phyloP scores from a whole-genome alignment of 768 basidiomycete species.

The Trametes sanguinea region DNA sequence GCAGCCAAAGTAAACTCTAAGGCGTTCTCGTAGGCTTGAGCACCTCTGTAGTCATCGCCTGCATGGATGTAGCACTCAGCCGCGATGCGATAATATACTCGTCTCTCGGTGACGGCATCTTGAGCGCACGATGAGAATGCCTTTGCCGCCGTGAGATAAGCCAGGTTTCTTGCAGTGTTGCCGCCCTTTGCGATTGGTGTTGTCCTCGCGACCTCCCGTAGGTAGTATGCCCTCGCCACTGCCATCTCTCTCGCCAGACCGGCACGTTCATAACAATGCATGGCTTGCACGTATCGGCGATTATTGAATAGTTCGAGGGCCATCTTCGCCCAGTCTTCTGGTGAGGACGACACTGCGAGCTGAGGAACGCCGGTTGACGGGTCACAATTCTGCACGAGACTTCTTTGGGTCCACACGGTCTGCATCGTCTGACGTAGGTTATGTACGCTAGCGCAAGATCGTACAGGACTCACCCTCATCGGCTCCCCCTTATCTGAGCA shows the following conservation, averaged over 20 bases:
- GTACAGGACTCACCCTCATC: slow-evolving; percentile 49
- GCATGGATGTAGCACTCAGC: slow-evolving; percentile 31
- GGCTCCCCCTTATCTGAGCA: slow-evolving; percentile 56
- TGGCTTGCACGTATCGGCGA: slow-evolving; percentile 53
- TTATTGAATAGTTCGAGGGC: slow-evolving; percentile 45
- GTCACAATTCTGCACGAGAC: slow-evolving; percentile 50
- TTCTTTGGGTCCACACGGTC: slow-evolving; percentile 52
- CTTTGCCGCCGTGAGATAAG: slow-evolving; percentile 49
- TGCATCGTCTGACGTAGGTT: slow-evolving; percentile 24
- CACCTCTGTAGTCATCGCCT: slow-evolving; percentile 42
- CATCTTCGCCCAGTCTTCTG: slow-evolving; percentile 47
- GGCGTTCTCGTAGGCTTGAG: slow-evolving; percentile 43
- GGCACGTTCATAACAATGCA: slow-evolving; percentile 56
- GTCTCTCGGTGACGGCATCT: slow-evolving; percentile 31
- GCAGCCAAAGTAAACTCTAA: slow-evolving; percentile 47
- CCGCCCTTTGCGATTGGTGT: slow-evolving; percentile 27
- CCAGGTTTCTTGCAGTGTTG: slow-evolving; percentile 31
- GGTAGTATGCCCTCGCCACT: slow-evolving; percentile 53
- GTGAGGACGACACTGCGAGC: slow-evolving; percentile 55
- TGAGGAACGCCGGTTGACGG: slow-evolving; percentile 52
- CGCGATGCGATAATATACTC: slow-evolving; percentile 28
- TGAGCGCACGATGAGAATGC: slow-evolving; percentile 49
- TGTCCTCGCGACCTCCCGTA: slow-evolving; percentile 52
- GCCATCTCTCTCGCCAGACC: slow-evolving; percentile 42
- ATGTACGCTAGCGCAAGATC: background rate